Percentiles rank a stretch among this genome's conserved stretches.
Evolutionary conservation across 2,329 filamentous ascomycete genomes (phyloP).

Genomic region (Zelopaecilomyces penicillatus): DNA sequence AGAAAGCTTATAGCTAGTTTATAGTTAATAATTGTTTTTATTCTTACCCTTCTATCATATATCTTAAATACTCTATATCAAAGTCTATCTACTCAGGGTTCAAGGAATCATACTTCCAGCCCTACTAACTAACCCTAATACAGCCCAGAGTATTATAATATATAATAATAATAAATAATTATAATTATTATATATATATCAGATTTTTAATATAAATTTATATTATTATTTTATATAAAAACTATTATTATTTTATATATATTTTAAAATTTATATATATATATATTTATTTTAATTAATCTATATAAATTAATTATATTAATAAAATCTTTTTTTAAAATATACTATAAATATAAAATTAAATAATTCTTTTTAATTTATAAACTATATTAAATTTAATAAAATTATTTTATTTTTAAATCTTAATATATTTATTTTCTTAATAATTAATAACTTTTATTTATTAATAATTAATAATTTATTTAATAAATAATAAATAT

Average conservation of each 20-base stretch:
- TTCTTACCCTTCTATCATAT: no score
- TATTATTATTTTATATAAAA: background rate
- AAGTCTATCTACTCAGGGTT: no score
- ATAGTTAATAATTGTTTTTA: no score
- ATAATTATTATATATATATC: background rate
- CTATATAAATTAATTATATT: background rate
- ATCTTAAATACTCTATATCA: no score
- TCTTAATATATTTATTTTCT: background rate
- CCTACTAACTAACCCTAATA: background rate
- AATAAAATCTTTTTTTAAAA: background rate
- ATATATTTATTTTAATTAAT: background rate
- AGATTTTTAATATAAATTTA: background rate
- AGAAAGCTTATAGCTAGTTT: no score
- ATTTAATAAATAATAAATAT: background rate
- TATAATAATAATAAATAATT: background rate
- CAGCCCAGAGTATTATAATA: background rate
- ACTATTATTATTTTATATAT: no score
- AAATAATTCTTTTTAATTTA: background rate
- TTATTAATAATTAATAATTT: background rate
- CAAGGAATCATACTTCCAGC: background rate
- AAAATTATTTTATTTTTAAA: no score
- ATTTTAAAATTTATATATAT: background rate
- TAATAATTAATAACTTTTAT: background rate
- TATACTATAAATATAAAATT: background rate
- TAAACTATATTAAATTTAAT: background rate